Base-by-base conservation (phyloP, 2,329 filamentous ascomycete genomes). In the Arachnopeziza araneosa region DNA sequence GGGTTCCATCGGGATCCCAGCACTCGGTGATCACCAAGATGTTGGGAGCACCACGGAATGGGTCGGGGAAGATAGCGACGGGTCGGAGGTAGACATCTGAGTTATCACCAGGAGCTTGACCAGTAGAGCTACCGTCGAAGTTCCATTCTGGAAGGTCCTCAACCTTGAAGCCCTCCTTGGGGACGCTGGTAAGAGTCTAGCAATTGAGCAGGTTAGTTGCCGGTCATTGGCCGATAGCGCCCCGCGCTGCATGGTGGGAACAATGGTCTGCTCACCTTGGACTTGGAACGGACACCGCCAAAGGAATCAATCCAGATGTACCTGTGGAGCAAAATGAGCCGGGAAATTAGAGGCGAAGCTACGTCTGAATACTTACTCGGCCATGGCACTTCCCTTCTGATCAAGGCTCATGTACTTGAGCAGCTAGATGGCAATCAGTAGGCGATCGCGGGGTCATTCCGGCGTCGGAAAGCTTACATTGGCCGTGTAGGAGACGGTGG, bases 31-130 rank as follows among this genome's bases (percentile, higher is more conserved):
- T 89, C 71, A 98, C 93, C 70, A 97, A 86, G 76, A 97, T 89
- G 83, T 97, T 97, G 78, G 92, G 90, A 63, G 86, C 86, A 64
- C 86, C 84, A 69, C 93, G 90, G 88, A 97, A 93, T 63, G 93
- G 93, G 67, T 96, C 92, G 69, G 91, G 89, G 85, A 85, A 97
- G 79, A 93, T 86, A 70, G 92, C 91, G 65, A 90, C 85, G 61
- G 93, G 93, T 74, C 91, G 89, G 70, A 98, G 90, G 85, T 96
- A 97, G 81, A 97, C 90, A 78, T 98, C 93, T 54, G 91, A 96
- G 86, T 98, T 95, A 77, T 96, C 90, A 71, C 93, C 92, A 50
- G 91, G 91, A 54, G 93, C 93, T 79, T 98, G 93, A 69, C 84
- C 87, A 68, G 92, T 97, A 17, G 92, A 96, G 60, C 91, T 96